phyloP scores from a whole-genome alignment of 805 yeast genomes.

The Scheffersomyces lignosus region DNA sequence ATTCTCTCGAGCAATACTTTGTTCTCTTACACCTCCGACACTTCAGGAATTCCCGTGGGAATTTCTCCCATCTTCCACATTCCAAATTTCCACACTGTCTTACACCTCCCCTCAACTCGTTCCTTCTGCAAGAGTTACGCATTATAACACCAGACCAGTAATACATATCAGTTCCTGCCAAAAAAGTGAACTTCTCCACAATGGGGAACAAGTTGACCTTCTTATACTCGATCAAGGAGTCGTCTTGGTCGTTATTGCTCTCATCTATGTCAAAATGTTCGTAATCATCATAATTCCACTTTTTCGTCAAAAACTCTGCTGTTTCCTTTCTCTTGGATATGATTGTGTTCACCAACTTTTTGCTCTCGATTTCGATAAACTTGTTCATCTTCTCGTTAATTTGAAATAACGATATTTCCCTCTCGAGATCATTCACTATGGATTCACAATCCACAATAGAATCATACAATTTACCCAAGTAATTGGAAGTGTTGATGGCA shows the following conservation, averaged over 20 bases:
- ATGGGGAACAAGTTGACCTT: slow-evolving; percentile 77
- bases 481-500: slow-evolving; percentile 12
- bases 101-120: slow-evolving; percentile 83
- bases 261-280: slow-evolving; percentile 41
- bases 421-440: slow-evolving; percentile 30
- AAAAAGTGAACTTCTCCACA: slow-evolving; percentile 84
- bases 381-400: slow-evolving; percentile 33
- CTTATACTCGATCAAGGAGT: slow-evolving; percentile 45
- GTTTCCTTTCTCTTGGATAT: slow-evolving; percentile 34
- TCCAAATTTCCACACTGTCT: slow-evolving; percentile 92
- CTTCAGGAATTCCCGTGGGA: slow-evolving; percentile 90
- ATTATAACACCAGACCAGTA: slow-evolving; percentile 98
- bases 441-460: slow-evolving; percentile 35
- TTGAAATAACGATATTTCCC: slow-evolving; percentile 33
- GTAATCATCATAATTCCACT: slow-evolving; percentile 44
- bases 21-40: slow-evolving; percentile 93
- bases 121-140: slow-evolving; percentile 92
- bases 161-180: slow-evolving; percentile 74
- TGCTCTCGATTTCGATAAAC: slow-evolving; percentile 33
- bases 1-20: slow-evolving; percentile 88
- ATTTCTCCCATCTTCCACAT: slow-evolving; percentile 93
- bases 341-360: slow-evolving; percentile 28
- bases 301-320: slow-evolving; percentile 27
- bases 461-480: slow-evolving; percentile 31
- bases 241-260: slow-evolving; percentile 33